Evolutionary conservation across 2,329 filamentous ascomycete species (phyloP), one percentile per base, ranked within the genome.

Genomic region (Beauveria sp.): DNA sequence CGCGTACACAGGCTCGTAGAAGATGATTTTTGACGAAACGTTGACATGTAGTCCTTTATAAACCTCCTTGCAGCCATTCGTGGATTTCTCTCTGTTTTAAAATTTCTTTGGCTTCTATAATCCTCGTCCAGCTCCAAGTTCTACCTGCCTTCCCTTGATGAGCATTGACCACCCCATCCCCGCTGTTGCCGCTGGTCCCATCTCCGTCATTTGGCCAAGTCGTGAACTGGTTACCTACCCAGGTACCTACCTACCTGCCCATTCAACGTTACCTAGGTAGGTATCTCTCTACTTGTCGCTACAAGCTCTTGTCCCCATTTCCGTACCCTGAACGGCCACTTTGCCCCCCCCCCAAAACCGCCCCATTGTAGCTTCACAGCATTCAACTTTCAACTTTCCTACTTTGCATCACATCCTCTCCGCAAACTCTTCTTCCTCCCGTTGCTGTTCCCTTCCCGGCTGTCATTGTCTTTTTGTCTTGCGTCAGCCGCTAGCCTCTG

Each of bases 111-210:
- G 31, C 34, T 16, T 22, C 3, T 20, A 2, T 2, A 26, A 26
- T 26, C 6, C 31, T 22, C 26, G 49, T 52, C 31, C 9, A 52
- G 31, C 31, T 40, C n/a, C 46, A 26, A 10, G 34, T 38, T 38
- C 34, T 38, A 38, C 34, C 38, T 18, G 34, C 51, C 45, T 14
- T 18, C 38, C 4, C 20, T 10, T 9, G 8, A 20, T 49, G 42
- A 62, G 54, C 62, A 55, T 61, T 54, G 62, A 53, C 62, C 56
- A 60, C 57, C 50, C 51, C 43, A 46, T 50, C 62, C 62, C 51
- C 62, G 50, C 56, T 52, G 45, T 20, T 60, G 61, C 61, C 61
- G 50, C 46, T 60, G 34, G 43, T 56, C 48, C 10, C 62, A 61
- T 63, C 62, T 61, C 48, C 61, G 56, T 63, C 50, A 60, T 63